phyloP scores from a whole-genome alignment of 2,329 filamentous ascomycete genomes.

The Cladorrhinum sp. region DNA sequence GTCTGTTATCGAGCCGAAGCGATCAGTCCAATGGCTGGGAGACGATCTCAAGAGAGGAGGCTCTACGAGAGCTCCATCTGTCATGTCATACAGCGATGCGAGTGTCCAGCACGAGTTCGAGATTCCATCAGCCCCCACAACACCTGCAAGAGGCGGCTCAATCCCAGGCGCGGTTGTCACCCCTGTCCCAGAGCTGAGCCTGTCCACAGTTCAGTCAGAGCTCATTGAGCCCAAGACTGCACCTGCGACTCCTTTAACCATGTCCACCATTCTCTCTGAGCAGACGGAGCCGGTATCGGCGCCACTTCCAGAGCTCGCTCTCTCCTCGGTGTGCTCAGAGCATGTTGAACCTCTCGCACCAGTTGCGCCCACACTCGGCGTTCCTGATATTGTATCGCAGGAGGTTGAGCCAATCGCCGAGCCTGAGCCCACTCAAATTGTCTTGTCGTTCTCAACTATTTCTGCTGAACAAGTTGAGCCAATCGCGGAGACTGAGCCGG shows the following conservation, averaged over 20 bases:
- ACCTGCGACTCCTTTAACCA: slow-evolving; percentile 33
- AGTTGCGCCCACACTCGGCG: slow-evolving; percentile 7
- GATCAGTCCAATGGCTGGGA: slow-evolving; percentile 27
- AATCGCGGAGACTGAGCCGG: slow-evolving; percentile 30
- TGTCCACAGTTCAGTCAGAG: slow-evolving; percentile 46
- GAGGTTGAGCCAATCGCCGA: slow-evolving; percentile 19
- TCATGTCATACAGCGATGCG: slow-evolving; percentile 51
- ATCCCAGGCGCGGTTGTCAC: slow-evolving; percentile 29
- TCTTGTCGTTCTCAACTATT: slow-evolving; percentile 14
- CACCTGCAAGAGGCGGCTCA: slow-evolving; percentile 31
- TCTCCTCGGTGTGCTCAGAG: slow-evolving; percentile 16
- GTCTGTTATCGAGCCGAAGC: slow-evolving; percentile 11
- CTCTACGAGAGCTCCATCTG: slow-evolving; percentile 44
- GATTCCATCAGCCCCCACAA: slow-evolving; percentile 51
- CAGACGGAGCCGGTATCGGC: slow-evolving; percentile 24
- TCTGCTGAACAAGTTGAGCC: slow-evolving; percentile 25
- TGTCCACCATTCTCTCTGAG: slow-evolving; percentile 30
- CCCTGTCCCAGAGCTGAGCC: slow-evolving; percentile 36
- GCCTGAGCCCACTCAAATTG: slow-evolving; percentile 12
- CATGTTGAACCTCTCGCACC: slow-evolving; percentile 24
- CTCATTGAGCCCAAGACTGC: slow-evolving; percentile 43
- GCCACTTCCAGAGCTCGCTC: slow-evolving; percentile 9
- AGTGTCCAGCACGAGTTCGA: slow-evolving; percentile 50
- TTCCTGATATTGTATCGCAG: slow-evolving; percentile 10
- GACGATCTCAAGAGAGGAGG: slow-evolving; percentile 27